These are phyloP conservation scores for Plasmodium billcollinsi DNA, from an alignment of 169 alveolate genomes.

Conservation along the genomic window DNA sequence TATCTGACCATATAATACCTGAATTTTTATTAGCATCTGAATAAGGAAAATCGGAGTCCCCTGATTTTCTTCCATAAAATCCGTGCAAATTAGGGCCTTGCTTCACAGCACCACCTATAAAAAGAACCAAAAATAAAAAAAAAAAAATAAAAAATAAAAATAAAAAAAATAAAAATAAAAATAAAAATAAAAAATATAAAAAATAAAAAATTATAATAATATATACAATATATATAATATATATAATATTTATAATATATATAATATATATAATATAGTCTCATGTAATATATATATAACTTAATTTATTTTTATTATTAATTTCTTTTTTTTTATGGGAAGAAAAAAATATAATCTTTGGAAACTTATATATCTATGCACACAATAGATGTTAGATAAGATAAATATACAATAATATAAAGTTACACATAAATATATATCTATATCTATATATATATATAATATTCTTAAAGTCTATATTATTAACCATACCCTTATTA, in stretches of 20 bases:
- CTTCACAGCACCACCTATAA: slow-evolving; percentile 91
- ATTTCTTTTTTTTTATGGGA: not conserved
- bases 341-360: not conserved
- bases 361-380: too few relatives aligned
- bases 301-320: not conserved
- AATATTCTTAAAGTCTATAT: not conserved
- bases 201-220: too few relatives aligned
- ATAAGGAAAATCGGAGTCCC: slow-evolving; percentile 90
- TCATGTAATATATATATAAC: too few relatives aligned
- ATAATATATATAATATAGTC: too few relatives aligned
- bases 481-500: slow-evolving; percentile 83
- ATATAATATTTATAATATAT: too few relatives aligned
- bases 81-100: slow-evolving; percentile 92
- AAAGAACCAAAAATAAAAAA: not conserved
- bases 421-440: not conserved
- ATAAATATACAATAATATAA: not conserved
- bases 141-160: not conserved
- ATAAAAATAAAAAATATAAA: not conserved
- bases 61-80: slow-evolving; percentile 92
- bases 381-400: not conserved
- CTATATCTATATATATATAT: not conserved
- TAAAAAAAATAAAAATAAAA: not conserved
- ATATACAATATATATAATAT: too few relatives aligned
- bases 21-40: slow-evolving; percentile 93
- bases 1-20: slow-evolving; percentile 93